Evolutionary conservation across 331 rosid species (phyloP), one percentile per base, ranked within the genome.

Genomic region (Malus hybrid): DNA sequence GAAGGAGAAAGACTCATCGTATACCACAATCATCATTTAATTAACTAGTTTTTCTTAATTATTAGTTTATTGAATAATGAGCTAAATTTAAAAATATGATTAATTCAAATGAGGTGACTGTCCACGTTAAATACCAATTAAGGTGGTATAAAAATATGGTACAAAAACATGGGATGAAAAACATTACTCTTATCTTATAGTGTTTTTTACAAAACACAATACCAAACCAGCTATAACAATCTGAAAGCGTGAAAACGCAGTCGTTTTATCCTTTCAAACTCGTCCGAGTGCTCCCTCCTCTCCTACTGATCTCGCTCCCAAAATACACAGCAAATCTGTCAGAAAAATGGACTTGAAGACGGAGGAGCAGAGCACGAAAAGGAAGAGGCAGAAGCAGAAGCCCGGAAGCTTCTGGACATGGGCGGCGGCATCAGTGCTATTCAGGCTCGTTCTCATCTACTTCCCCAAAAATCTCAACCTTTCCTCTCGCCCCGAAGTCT

Each of bases 401-500:
- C 57, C 77, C 12, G 81, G 79, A 32, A 75, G 82, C 53, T 93
- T 89, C 83, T 91, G 98, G 96, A 84, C 50, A 80, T 91, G 96
- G 96, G 76, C 76, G 20, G 29, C 77, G 11, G 85, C 88, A 10
- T 89, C 98, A 36, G 65, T 89, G 36, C 29, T 86, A 15, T 75
- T 91, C 78, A 82, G 98, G 81, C 84, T 93, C 14, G 63, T 89
- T 66, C 85, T 93, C 19, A 55, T 93, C 19, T 91, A 85, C 83
- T 89, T 87, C 24, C 89, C 98, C 44, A 63, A 68, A 73, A 88
- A 93, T 69, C 91, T 93, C 77, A 91, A 87, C 78, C 88, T 93
- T 73, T 83, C 90, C 64, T 88, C 97, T 79, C 97, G 98, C 71
- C 97, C 96, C 6, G 98, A 93, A 84, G 90, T 93, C 78, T 87